Evolutionary conservation across 2,329 filamentous ascomycete genomes (phyloP).

Genomic region (Hyphodiscus sp.): DNA sequence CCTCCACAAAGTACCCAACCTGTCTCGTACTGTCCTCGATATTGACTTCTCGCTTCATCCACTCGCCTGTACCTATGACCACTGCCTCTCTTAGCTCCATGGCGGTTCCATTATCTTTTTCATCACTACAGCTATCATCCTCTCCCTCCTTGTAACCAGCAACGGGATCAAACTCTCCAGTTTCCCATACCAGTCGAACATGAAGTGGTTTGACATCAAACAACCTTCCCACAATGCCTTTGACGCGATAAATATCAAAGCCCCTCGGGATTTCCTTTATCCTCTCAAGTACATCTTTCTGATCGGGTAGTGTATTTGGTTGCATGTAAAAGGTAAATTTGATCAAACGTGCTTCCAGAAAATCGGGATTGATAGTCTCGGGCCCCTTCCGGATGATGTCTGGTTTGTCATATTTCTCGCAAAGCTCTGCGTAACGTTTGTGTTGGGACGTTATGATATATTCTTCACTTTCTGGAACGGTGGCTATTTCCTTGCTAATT

Average conservation of each 20-base stretch:
- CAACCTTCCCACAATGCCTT: constrained; percentile 68
- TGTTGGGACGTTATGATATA: constrained; percentile 54
- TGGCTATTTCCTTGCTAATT: constrained; percentile 69
- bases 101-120: constrained; percentile 34
- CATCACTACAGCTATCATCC: constrained; percentile 46
- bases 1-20: constrained; percentile 78
- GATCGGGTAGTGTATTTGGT: constrained; percentile 9
- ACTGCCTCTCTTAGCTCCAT: constrained; percentile 3
- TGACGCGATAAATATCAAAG: constrained; percentile 74
- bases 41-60: constrained; percentile 73
- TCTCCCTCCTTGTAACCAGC: constrained; percentile 54
- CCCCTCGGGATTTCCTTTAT: constrained; percentile 58
- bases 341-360: constrained; percentile 72
- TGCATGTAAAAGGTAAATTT: constrained; percentile 48
- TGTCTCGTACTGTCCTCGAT: constrained; percentile 73
- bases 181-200: constrained; percentile 75
- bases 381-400: constrained; percentile 45
- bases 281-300: constrained; percentile 16
- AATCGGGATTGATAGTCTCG: constrained; percentile 62
- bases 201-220: constrained; percentile 59
- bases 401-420: constrained; percentile 68
- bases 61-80: constrained; percentile 43
- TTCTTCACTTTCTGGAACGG: constrained; percentile 47
- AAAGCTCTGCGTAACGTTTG: constrained; percentile 67
- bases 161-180: constrained; percentile 82